Evolutionary conservation across 1,284 basidiomycete species (phyloP), one percentile per base, ranked within the genome.

Genomic region (Ganoderma lucidum): DNA sequence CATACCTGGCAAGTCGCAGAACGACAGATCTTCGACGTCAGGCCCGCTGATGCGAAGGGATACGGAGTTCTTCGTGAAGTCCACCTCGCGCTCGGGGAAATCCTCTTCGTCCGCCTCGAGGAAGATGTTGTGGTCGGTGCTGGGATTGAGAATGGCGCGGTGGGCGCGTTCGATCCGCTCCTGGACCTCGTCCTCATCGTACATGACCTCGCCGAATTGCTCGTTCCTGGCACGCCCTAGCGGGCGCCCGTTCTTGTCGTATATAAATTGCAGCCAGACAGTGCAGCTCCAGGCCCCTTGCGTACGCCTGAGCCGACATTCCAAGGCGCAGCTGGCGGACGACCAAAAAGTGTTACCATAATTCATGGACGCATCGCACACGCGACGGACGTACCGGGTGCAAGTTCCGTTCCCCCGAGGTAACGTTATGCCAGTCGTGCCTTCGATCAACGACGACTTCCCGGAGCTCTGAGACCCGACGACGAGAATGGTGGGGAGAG

Each of bases 101-200:
- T 73, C 75, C 0, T 45, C 39, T 15, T 80, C 72, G 0, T 83
- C 78, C 0, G 80, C 81, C 0, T 78, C 79, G 0, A 81, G 73
- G 17, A 91, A 80, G 71, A 51, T 12, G 48, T 23, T 23, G 48
- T 51, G 48, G 48, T 69, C 42, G 9, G 75, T 80, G 30, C 77
- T 81, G 0, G 92, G 92, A 73, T 91, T 92, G 2, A 95, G 81
- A 17, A 94, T 89, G 0, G 93, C 93, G 0, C 84, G 80, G 76
- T 95, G 93, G 0, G 93, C 93, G 0, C 90, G 84, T 5, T 87
- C 81, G 63, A 95, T 88, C 1, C 88, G 83, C 14, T 89, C 88
- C 70, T 93, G 89, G 1, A 95, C 90, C 0, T 84, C 76, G 0
- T 72, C 65, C 65, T 88, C 89, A 66, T 87, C 78, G 39, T 75